Evolutionary conservation across 179 eudicot species (phyloP).

Genomic region (Vitellaria paradoxa): DNA sequence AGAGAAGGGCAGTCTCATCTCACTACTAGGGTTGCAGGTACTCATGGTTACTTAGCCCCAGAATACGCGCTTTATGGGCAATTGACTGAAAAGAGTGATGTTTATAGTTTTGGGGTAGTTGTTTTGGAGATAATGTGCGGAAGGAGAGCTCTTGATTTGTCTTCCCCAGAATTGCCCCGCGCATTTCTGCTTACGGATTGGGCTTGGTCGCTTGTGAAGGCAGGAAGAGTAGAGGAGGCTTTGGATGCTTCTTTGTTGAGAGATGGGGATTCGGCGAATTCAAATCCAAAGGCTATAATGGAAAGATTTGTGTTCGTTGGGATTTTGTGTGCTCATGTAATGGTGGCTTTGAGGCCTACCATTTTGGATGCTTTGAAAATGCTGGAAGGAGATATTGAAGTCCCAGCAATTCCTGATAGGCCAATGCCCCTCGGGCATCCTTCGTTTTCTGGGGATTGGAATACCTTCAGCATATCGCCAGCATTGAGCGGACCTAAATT

Average conservation of each 20-base stretch:
- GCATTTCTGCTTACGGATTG: constrained; percentile 67
- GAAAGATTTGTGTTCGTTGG: constrained; percentile 78
- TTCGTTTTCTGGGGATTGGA: constrained; percentile 34
- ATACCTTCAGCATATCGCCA: constrained; percentile 46
- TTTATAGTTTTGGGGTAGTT: constrained; percentile 79
- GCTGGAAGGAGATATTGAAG: constrained; percentile 80
- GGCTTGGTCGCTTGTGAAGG: constrained; percentile 73
- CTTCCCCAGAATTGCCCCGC: constrained; percentile 41
- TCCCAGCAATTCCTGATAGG: constrained; percentile 66
- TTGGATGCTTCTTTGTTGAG: constrained; percentile 48
- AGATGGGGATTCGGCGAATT: constrained; percentile 30
- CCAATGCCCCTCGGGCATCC: constrained; percentile 64
- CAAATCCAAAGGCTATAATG: constrained; percentile 64
- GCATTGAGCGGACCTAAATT: constrained; percentile 42
- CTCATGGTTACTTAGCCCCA: constrained; percentile 80
- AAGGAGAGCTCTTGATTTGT: constrained; percentile 73
- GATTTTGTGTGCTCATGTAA: constrained; percentile 77
- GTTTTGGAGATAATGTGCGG: constrained; percentile 80
- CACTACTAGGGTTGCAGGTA: constrained; percentile 78
- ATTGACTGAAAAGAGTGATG: constrained; percentile 78
- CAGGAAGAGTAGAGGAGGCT: constrained; percentile 47
- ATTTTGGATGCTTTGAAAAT: constrained; percentile 68
- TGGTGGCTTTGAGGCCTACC: constrained; percentile 82
- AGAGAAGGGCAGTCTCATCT: constrained; percentile 85
- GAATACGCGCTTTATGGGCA: constrained; percentile 86